A percentile compares a stretch with the other conserved stretches of the same genome.
phyloP scores from a whole-genome alignment of 2,329 filamentous ascomycete genomes.

The Colletotrichum caudatum region DNA sequence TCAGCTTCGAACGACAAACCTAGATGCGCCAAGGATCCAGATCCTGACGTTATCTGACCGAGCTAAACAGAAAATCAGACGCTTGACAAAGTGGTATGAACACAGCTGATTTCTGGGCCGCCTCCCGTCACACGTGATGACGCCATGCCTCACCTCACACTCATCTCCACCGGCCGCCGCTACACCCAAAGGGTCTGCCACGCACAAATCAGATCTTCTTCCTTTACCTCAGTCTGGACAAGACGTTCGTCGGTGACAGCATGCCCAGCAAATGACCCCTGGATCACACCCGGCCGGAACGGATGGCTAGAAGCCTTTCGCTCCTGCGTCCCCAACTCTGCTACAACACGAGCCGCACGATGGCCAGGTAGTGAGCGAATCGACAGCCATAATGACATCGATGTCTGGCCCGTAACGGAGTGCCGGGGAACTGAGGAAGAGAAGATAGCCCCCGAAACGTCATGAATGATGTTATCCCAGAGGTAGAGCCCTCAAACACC shows the following conservation, averaged over 20 bases:
- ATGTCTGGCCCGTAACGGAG: slow-evolving; percentile 1
- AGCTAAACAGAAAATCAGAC: slow-evolving; percentile 10
- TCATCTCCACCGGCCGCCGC: slow-evolving; percentile 25
- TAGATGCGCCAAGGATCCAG: slow-evolving; percentile 34
- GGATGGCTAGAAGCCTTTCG: slow-evolving; percentile 4
- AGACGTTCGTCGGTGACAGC: slow-evolving; percentile 26
- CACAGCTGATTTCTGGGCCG: slow-evolving; percentile 15
- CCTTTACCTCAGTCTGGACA: neutral
- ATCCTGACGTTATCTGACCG: slow-evolving; percentile 27
- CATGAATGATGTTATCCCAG: slow-evolving; percentile 33
- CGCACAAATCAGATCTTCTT: slow-evolving; percentile 12
- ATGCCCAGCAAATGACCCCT: slow-evolving; percentile 27
- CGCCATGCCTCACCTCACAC: slow-evolving; percentile 39
- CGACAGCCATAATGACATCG: slow-evolving; percentile 32
- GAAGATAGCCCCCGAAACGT: slow-evolving; percentile 18
- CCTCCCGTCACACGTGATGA: slow-evolving; percentile 40
- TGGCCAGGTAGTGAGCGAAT: slow-evolving; percentile 20
- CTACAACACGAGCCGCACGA: slow-evolving; percentile 16
- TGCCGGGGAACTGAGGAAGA: slow-evolving; percentile 17
- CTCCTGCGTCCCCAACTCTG: slow-evolving; percentile 21
- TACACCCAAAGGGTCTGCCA: slow-evolving; percentile 26
- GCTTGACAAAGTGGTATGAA: slow-evolving; percentile 7
- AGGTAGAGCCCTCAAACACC: neutral
- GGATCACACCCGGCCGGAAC: neutral
- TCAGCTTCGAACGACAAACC: slow-evolving; percentile 33